Conservation (phyloP, 495 filamentous ascomycete genomes). For the Penicillium nucicola region DNA sequence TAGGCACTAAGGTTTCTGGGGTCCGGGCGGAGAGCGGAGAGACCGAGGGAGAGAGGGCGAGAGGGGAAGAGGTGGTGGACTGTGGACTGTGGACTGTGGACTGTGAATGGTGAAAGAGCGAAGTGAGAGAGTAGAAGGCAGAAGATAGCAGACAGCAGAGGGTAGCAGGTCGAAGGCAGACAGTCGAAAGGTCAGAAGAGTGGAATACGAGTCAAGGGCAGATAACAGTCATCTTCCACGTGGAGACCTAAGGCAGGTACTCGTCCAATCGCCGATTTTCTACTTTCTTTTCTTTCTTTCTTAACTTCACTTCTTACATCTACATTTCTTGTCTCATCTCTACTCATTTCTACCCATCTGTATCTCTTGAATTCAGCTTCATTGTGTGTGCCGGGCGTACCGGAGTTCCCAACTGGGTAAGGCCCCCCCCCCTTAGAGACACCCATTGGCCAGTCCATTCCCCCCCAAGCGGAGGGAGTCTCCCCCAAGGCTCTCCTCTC, state of each 20-base stretch:
- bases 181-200: too few relatives aligned
- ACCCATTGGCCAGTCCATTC: slow-evolving; percentile 2
- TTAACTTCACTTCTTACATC: neutral
- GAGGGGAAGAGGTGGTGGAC: too few relatives aligned
- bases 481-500: slow-evolving; percentile 7
- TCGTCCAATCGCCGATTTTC: slow-evolving; percentile 26
- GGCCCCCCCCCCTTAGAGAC: neutral
- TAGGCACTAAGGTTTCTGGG: slow-evolving; percentile 3
- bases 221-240: slow-evolving; percentile 16
- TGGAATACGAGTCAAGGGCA: neutral
- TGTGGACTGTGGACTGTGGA: too few relatives aligned
- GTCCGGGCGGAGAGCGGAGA: slow-evolving; percentile 1
- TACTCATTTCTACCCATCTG: too few relatives aligned
- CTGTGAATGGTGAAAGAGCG: too few relatives aligned
- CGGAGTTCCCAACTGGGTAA: slow-evolving; percentile 3
- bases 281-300: neutral
- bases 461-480: slow-evolving; percentile 6
- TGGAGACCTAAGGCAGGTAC: slow-evolving; percentile 27
- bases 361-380: too few relatives aligned
- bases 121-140: too few relatives aligned
- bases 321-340: too few relatives aligned
- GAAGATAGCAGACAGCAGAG: too few relatives aligned
- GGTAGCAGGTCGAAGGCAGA: too few relatives aligned
- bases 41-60: neutral
- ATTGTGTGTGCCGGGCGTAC: slow-evolving; percentile 9